Evolutionary conservation across 1,139 yeast species (phyloP).

Genomic region (Yamadazyma oceani): DNA sequence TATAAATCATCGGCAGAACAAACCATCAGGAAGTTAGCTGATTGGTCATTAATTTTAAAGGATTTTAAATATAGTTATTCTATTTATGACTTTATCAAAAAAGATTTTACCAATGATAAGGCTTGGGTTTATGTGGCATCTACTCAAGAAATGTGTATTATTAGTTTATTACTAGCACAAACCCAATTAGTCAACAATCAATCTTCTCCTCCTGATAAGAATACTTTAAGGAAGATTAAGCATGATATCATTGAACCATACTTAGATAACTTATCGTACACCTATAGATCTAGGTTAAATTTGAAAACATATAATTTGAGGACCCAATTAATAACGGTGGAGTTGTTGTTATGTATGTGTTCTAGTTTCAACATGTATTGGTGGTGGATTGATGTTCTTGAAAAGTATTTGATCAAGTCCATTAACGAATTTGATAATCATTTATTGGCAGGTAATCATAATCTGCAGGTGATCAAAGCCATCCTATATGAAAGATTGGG

Average conservation of each 20-base stretch:
- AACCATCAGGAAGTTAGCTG: conserved; percentile 78
- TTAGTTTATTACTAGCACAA: conserved; percentile 69
- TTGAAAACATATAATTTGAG: conserved; percentile 63
- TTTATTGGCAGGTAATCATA: conserved; percentile 28
- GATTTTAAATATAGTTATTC: conserved; percentile 86
- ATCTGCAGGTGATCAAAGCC: conserved; percentile 43
- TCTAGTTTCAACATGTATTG: conserved; percentile 37
- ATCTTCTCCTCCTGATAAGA: conserved; percentile 34
- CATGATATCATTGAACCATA: conserved; percentile 65
- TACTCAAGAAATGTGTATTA: conserved; percentile 82
- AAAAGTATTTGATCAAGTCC: conserved; percentile 42
- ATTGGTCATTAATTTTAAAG: conserved; percentile 85
- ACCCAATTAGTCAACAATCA: conserved; percentile 34
- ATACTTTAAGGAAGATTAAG: conserved; percentile 59
- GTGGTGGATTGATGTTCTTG: conserved; percentile 53
- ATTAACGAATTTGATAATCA: conserved; percentile 42
- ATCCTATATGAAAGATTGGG: conserved; percentile 44
- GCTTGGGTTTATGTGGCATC: conserved; percentile 86
- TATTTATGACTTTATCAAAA: conserved; percentile 78
- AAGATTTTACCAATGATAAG: conserved; percentile 75
- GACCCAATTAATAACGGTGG: conserved; percentile 39
- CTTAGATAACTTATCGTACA: conserved; percentile 57
- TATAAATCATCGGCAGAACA: conserved; percentile 69
- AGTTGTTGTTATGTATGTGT: conserved; percentile 55
- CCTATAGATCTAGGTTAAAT: conserved; percentile 59